These are phyloP conservation scores for Haplosporangium sp. DNA, from an alignment of 371 early-diverging fungal genomes.

Conservation along the genomic window DNA sequence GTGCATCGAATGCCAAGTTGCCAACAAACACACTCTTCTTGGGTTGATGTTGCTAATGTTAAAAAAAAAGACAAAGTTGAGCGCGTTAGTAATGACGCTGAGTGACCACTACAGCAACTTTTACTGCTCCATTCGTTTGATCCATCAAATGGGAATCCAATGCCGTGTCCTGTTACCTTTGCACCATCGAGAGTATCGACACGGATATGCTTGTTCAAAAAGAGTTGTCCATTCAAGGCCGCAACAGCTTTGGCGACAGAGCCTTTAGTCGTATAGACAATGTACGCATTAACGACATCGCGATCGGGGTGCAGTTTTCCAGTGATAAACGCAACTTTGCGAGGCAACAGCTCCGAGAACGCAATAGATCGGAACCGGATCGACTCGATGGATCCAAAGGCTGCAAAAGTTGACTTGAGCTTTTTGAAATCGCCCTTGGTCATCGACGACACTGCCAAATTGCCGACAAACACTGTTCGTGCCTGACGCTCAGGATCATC, in stretches of 20 bases:
- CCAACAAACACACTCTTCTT: conserved; percentile 93
- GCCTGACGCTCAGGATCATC: conserved; percentile 64
- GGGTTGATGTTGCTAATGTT: conserved; percentile 69
- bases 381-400: conserved; percentile 82
- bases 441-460: conserved; percentile 73
- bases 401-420: conserved; percentile 72
- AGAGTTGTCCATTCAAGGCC: conserved; percentile 80
- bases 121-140: neutral
- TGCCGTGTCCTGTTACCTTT: conserved; percentile 48
- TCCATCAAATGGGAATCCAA: too few species aligned
- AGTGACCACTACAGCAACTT: neutral
- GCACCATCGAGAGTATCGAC: conserved; percentile 78
- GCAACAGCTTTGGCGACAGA: conserved; percentile 71
- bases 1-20: conserved; percentile 86
- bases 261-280: conserved; percentile 77
- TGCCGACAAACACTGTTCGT: conserved; percentile 87
- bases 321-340: conserved; percentile 79
- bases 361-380: conserved; percentile 93
- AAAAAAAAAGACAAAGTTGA: neutral
- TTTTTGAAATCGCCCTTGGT: conserved; percentile 71
- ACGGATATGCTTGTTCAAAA: conserved; percentile 88
- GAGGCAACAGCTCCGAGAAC: conserved; percentile 73
- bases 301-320: conserved; percentile 86
- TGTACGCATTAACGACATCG: conserved; percentile 88
- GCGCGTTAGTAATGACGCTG: neutral